A percentile compares a stretch with the other conserved stretches of the same genome.
phyloP scores from a whole-genome alignment of 192 early-diverging fungal genomes.

The Spinellus fusiger region DNA sequence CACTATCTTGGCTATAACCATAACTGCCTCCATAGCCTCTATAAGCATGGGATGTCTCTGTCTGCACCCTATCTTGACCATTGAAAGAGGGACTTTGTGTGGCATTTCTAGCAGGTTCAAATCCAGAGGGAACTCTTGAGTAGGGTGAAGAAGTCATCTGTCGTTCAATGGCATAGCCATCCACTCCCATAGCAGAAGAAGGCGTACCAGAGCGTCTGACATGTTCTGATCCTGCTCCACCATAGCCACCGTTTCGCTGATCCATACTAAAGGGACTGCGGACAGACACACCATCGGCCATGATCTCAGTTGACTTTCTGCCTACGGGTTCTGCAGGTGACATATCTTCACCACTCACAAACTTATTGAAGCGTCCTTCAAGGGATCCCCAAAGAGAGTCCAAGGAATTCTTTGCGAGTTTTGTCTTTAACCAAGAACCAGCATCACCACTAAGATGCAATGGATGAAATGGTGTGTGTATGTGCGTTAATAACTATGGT shows the following conservation, averaged over 20 bases:
- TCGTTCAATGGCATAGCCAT: neutral
- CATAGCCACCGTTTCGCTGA: constrained; percentile 2
- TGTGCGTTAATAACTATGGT: too few relatives aligned
- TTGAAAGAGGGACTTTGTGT: constrained; percentile 4
- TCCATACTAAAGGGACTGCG: constrained; percentile 23
- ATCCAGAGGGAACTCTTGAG: neutral
- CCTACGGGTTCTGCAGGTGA: constrained; percentile 28
- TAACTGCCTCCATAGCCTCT: constrained; percentile 2
- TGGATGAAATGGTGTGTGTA: neutral
- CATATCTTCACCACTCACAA: constrained; percentile 53
- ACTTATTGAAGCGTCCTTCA: constrained; percentile 54
- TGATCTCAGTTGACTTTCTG: constrained; percentile 35
- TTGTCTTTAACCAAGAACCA: constrained; percentile 38
- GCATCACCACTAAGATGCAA: constrained; percentile 12
- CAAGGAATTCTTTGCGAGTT: constrained; percentile 48
- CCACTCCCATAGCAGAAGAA: neutral
- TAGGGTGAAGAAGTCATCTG: neutral
- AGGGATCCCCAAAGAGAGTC: constrained; percentile 52
- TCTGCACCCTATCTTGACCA: neutral
- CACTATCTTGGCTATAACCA: constrained; percentile 1
- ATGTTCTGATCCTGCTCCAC: constrained; percentile 4
- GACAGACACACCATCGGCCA: constrained; percentile 10
- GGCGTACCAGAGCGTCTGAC: constrained; percentile 17
- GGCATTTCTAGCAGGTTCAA: neutral
- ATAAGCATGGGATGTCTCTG: neutral